Evolutionary conservation across 495 filamentous ascomycete genomes (phyloP).

Genomic region (Penicillium silybi): DNA sequence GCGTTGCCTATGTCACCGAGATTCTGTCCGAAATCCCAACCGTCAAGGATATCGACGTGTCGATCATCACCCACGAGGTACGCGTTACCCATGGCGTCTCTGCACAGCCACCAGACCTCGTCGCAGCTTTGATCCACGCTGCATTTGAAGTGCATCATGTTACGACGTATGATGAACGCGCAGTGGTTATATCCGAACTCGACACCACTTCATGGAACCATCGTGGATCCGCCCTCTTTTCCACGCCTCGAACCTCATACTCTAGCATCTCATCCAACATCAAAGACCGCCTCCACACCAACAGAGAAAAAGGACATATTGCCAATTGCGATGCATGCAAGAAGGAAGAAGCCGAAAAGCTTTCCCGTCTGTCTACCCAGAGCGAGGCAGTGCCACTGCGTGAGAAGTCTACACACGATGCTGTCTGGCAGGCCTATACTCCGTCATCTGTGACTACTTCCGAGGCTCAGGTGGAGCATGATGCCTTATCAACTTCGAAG

Average conservation of each 20-base stretch:
- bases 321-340: slow-evolving; percentile 49
- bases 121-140: slow-evolving; percentile 39
- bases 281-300: slow-evolving; percentile 20
- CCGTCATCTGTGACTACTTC: not conserved
- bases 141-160: slow-evolving; percentile 50
- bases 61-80: slow-evolving; percentile 45
- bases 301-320: slow-evolving; percentile 30
- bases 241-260: slow-evolving; percentile 19
- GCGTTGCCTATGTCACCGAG: slow-evolving; percentile 45
- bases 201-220: slow-evolving; percentile 31
- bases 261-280: slow-evolving; percentile 23
- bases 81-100: slow-evolving; percentile 32
- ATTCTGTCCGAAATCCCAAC: slow-evolving; percentile 33
- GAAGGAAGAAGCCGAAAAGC: slow-evolving; percentile 28
- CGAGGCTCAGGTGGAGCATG: not conserved
- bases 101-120: slow-evolving; percentile 32
- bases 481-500: not conserved
- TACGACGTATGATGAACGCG: slow-evolving; percentile 34
- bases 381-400: slow-evolving; percentile 1
- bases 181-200: slow-evolving; percentile 28
- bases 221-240: slow-evolving; percentile 22
- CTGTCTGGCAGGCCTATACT: not conserved
- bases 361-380: slow-evolving; percentile 7
- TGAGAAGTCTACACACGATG: slow-evolving; percentile 10
- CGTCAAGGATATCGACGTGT: slow-evolving; percentile 38